Evolutionary conservation across 805 yeast genomes (phyloP).

Genomic region (Sungouiozyma intestinalis): DNA sequence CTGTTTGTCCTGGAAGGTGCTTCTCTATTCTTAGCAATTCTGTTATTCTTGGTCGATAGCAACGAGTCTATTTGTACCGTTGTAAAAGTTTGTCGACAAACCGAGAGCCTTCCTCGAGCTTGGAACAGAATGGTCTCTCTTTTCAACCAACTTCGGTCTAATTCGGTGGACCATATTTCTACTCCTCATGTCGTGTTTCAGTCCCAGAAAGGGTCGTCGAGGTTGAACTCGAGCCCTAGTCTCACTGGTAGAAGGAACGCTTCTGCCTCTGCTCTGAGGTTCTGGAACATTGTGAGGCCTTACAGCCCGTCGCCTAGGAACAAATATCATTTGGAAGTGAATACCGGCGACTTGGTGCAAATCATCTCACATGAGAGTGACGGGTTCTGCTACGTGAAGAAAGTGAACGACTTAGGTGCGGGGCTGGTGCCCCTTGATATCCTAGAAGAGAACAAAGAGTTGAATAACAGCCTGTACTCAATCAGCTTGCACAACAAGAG

Average conservation of each 20-base stretch:
- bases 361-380: conserved; percentile 7
- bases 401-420: conserved; percentile 9
- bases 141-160: neutral
- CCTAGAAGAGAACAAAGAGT: conserved; percentile 7
- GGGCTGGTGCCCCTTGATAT: conserved; percentile 9
- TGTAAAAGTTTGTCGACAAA: no score
- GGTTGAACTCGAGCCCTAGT: neutral
- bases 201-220: neutral
- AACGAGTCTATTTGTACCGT: no score
- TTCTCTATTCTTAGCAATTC: no score
- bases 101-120: no score
- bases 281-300: conserved; percentile 4
- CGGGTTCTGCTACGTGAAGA: conserved; percentile 7
- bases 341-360: conserved; percentile 10
- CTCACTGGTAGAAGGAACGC: neutral
- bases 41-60: no score
- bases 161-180: neutral
- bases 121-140: neutral
- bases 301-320: conserved; percentile 1
- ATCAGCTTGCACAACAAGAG: neutral
- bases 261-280: conserved; percentile 1
- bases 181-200: neutral
- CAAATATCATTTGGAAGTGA: neutral
- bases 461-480: conserved; percentile 4
- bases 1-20: no score